phyloP scores from a whole-genome alignment of 2,329 filamentous ascomycete genomes.

The Coniochaeta ligniaria region DNA sequence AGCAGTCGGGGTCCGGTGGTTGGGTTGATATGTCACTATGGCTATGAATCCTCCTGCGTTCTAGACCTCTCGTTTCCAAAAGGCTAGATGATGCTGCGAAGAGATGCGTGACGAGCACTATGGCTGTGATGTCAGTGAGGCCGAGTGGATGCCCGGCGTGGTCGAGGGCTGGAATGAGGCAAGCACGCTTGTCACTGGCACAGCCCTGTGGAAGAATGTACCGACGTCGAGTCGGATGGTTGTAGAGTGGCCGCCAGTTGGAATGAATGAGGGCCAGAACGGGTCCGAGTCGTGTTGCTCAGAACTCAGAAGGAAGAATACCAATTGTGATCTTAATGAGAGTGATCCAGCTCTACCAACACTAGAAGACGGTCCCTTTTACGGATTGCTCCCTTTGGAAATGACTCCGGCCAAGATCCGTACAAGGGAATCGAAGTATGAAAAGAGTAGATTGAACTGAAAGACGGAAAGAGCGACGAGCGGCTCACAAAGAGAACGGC shows the following conservation, averaged over 20 bases:
- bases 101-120: background rate
- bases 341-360: background rate
- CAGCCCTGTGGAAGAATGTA: slow-evolving; percentile 1
- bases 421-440: no score
- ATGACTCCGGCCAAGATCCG: background rate
- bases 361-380: background rate
- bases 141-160: background rate
- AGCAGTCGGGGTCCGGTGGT: background rate
- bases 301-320: background rate
- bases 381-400: background rate
- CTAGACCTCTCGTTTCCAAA: background rate
- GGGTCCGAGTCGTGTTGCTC: background rate
- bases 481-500: background rate
- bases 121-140: background rate
- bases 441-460: no score
- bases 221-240: background rate
- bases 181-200: background rate
- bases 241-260: background rate
- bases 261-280: background rate
- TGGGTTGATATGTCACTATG: background rate
- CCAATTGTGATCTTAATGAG: background rate
- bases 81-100: background rate
- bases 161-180: background rate
- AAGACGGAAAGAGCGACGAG: background rate
- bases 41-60: background rate